Conservation (phyloP, 106 monocot species). For the Acorus calamus region DNA sequence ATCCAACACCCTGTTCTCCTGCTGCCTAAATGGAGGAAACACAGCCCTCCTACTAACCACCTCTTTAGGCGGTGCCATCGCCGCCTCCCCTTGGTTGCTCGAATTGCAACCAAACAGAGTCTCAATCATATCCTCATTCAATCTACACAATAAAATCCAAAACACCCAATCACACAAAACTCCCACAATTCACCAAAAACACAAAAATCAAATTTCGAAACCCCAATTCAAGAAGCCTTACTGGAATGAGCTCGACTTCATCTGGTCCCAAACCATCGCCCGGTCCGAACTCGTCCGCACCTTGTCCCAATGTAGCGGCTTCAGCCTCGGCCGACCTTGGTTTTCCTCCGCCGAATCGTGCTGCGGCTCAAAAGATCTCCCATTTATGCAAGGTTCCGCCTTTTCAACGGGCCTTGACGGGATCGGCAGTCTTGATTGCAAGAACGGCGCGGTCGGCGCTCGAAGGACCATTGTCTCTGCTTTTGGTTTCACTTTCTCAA, state of each 20-base stretch:
- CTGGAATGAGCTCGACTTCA: constrained; percentile 40
- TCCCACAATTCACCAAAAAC: neutral
- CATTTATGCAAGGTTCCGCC: neutral
- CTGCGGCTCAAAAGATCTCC: neutral
- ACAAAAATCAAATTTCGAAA: neutral
- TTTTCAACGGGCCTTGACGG: neutral
- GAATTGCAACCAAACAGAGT: constrained; percentile 34
- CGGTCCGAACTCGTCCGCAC: constrained; percentile 28
- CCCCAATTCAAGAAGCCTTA: constrained; percentile 7
- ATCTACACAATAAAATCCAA: constrained; percentile 10
- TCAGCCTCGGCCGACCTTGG: constrained; percentile 2
- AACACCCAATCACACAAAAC: neutral
- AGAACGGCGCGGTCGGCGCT: neutral
- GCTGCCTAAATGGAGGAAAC: constrained; percentile 20
- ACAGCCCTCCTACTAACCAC: constrained; percentile 5
- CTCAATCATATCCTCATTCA: constrained; percentile 43
- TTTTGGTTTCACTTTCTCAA: neutral
- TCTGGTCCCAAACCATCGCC: constrained; percentile 40
- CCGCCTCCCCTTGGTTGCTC: neutral
- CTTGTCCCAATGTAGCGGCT: constrained; percentile 41
- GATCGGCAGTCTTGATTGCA: constrained; percentile 4
- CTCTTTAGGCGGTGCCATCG: constrained; percentile 10
- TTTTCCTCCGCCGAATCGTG: neutral
- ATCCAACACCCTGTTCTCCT: constrained; percentile 56
- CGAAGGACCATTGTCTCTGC: neutral